Evolutionary conservation across 495 filamentous ascomycete species (phyloP).

Genomic region (Acidiella bohemica): DNA sequence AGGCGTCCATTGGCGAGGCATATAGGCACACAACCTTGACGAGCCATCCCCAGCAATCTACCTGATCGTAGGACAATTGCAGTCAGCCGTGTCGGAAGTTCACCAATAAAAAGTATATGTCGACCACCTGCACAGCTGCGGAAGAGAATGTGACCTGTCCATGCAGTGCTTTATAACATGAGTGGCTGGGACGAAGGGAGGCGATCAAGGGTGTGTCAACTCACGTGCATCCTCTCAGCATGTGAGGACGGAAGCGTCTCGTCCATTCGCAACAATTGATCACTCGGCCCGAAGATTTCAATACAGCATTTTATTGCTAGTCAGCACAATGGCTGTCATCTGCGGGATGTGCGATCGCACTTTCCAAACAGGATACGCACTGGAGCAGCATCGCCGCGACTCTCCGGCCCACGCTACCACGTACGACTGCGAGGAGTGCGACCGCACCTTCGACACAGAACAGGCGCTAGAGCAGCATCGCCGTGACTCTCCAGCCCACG

Average conservation of each 20-base stretch:
- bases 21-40: background rate
- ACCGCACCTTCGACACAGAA: slow-evolving; percentile 2
- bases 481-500: slow-evolving; percentile 3
- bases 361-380: background rate
- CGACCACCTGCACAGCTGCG: background rate
- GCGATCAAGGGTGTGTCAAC: background rate
- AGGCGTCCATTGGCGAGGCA: background rate
- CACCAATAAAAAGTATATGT: background rate
- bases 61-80: background rate
- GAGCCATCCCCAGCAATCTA: background rate
- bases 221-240: background rate
- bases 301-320: too few species aligned
- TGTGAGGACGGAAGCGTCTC: background rate
- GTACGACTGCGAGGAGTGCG: background rate
- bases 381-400: background rate
- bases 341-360: background rate
- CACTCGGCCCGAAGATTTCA: too few species aligned
- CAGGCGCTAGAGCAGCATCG: slow-evolving; percentile 2
- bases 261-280: background rate
- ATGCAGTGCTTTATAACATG: background rate
- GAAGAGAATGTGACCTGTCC: background rate
- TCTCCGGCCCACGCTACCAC: background rate
- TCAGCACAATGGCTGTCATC: too few species aligned
- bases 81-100: background rate
- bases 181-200: background rate